Conservation (phyloP, 2,329 filamentous ascomycete species). For the Dothistroma pini region DNA sequence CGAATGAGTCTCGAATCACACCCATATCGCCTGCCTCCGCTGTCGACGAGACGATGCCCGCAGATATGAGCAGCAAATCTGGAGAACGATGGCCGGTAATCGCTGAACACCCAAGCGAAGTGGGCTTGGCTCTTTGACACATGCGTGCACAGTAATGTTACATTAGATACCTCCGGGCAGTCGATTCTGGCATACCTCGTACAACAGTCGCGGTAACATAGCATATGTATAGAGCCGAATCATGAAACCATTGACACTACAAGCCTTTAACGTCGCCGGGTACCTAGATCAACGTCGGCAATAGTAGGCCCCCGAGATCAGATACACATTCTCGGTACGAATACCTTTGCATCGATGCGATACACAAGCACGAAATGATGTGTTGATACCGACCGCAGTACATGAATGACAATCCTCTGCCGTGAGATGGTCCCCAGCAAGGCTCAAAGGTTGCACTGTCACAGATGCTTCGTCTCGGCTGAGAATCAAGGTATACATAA, state of each 20-base stretch:
- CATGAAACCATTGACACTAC: not conserved
- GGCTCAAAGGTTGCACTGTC: not conserved
- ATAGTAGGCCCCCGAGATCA: not conserved
- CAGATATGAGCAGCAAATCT: not conserved
- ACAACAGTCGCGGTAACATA: slow-evolving; percentile 6
- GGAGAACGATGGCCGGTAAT: slow-evolving; percentile 6
- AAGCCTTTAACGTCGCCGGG: not conserved
- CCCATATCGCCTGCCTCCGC: slow-evolving; percentile 17
- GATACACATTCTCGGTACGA: not conserved
- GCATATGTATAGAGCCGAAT: slow-evolving; percentile 9
- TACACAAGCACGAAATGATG: not conserved
- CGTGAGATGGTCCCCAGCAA: not conserved
- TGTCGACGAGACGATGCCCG: slow-evolving; percentile 3
- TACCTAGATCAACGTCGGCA: not conserved
- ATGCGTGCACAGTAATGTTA: slow-evolving; percentile 4
- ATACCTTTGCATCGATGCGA: not conserved
- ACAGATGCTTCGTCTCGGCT: not conserved
- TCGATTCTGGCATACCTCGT: not conserved
- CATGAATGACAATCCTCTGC: not conserved
- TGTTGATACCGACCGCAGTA: not conserved
- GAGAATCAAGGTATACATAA: not conserved
- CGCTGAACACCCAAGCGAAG: slow-evolving; percentile 13
- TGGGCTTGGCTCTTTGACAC: slow-evolving; percentile 20
- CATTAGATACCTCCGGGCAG: slow-evolving; percentile 14
- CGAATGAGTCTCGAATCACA: slow-evolving; percentile 17